Percentiles rank a stretch among this genome's conserved stretches.
phyloP scores from a whole-genome alignment of 306 rosid genomes.

The Acacia acuminata region DNA sequence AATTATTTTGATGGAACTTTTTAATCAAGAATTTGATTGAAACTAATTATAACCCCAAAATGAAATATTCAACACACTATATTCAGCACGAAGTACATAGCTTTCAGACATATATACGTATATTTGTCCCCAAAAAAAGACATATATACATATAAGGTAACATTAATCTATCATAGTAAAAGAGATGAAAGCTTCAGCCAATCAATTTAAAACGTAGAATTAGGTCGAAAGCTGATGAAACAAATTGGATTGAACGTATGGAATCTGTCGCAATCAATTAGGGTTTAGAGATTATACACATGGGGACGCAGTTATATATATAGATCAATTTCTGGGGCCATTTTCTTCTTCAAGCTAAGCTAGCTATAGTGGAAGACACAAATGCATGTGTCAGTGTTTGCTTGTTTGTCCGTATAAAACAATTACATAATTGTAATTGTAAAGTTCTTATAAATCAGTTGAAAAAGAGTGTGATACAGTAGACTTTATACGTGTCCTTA shows the following conservation, averaged over 20 bases:
- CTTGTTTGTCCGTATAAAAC: background rate
- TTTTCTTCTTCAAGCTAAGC: background rate
- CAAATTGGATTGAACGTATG: background rate
- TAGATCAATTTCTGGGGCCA: background rate
- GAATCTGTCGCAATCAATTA: conserved; percentile 19
- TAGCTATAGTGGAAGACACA: background rate
- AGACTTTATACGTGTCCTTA: background rate
- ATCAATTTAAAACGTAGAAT: conserved; percentile 1
- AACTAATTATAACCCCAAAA: background rate
- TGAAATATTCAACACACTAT: background rate
- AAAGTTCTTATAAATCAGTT: background rate
- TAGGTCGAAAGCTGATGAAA: conserved; percentile 16
- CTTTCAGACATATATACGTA: background rate
- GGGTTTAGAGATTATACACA: conserved; percentile 16
- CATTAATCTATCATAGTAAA: background rate
- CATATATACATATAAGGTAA: background rate
- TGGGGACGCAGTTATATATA: background rate
- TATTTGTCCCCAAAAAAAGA: background rate
- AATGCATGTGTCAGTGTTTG: background rate
- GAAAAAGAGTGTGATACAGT: background rate
- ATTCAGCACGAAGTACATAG: background rate
- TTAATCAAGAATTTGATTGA: too few relatives aligned
- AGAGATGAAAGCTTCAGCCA: conserved; percentile 13
- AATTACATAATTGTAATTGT: background rate
- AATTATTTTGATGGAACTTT: too few relatives aligned